Base-by-base conservation (phyloP, 176 grass and related monocot genomes). In the Thalia dealbata region DNA sequence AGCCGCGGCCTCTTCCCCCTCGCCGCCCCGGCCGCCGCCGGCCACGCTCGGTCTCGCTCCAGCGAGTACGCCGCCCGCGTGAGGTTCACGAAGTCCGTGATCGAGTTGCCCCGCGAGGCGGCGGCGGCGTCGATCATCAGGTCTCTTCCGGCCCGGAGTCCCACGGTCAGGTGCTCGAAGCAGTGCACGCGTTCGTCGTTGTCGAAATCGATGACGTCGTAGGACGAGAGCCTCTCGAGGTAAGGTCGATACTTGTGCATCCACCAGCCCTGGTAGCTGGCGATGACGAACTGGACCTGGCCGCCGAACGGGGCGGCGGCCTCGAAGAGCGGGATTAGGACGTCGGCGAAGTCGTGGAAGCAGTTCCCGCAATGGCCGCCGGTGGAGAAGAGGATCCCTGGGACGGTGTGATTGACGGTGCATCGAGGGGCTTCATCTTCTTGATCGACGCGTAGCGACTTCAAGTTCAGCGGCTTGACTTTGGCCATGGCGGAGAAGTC, bases 301-400 rank as follows among this genome's bases (percentile, higher is more conserved):
- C 91, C 91, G 0, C 83, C 75, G 38, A 96, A 96, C 79, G 83
- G 74, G 42, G 55, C 72, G 11, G 88, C 79, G 10, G 91, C 91
- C 30, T 84, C 84, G 82, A 96, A 96, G 52, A 96, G 80, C 8
- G 91, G 91, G 42, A 96, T 68, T 28, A 96, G 76, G 52, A 96
- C 85, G 21, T 96, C 91, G 7, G 82, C 85, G 71, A 96, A 91
- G 52, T 81, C 87, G 61, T 96, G 91, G 77, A 88, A 96, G 14
- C 85, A 79, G 30, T 91, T 96, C 11, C 85, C 88, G 0, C 84
- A 88, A 58, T 91, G 85, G 7, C 85, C 88, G 3, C 77, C 75
- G 7, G 78, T 64, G 0, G 88, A 79, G 14, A 96, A 96, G 44
- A 96, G 75, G 24, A 96, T 55, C 2, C 75, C 88, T 0, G 91